A percentile compares a stretch with the other conserved stretches of the same genome.
Conservation (phyloP, 345 rosid genomes). For the Citropsis articulata region DNA sequence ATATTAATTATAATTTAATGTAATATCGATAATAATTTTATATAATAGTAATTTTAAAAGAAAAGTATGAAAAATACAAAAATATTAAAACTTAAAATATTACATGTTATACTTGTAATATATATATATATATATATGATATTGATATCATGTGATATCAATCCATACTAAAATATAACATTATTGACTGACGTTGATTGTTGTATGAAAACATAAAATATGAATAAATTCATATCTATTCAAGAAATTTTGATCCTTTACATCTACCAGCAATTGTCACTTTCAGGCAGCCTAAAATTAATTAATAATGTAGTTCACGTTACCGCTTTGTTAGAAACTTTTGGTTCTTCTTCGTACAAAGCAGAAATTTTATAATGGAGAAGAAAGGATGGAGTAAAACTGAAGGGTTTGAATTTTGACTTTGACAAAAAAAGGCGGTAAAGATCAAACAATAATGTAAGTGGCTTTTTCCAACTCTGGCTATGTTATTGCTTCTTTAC, state of each 20-base stretch:
- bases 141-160: not conserved
- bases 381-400: constrained; percentile 1
- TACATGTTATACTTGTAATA: too few relatives aligned
- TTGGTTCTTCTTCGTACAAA: not conserved
- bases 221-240: not conserved
- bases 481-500: not conserved
- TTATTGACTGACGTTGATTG: not conserved
- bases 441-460: not conserved
- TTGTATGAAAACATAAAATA: too few relatives aligned
- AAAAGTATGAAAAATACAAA: too few relatives aligned
- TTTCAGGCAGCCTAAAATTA: not conserved
- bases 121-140: too few relatives aligned
- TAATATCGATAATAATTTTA: too few relatives aligned
- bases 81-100: too few relatives aligned
- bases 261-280: not conserved
- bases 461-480: not conserved
- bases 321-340: not conserved
- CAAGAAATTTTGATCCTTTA: not conserved
- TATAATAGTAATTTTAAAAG: too few relatives aligned
- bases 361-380: not conserved
- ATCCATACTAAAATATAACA: too few relatives aligned
- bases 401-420: constrained; percentile 8
- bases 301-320: not conserved
- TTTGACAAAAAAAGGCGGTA: not conserved
- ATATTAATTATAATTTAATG: fast-evolving